Evolutionary conservation across 441 rosid species (phyloP).

Genomic region (Pelargonium cotyledonis): DNA sequence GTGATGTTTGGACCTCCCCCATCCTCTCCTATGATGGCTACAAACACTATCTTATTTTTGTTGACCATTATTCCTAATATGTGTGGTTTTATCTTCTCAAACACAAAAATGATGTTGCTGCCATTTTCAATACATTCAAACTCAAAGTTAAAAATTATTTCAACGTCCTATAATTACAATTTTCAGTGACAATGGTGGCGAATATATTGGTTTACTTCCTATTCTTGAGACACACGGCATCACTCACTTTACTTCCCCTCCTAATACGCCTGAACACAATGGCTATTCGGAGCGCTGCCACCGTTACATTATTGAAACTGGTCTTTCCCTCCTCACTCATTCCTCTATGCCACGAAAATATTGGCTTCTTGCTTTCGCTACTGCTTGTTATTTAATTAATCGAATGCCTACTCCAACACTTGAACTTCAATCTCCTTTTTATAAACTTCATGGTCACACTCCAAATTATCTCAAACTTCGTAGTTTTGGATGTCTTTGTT

Average conservation of each 20-base stretch:
- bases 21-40: background rate
- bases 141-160: background rate
- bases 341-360: background rate
- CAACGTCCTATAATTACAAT: background rate
- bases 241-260: background rate
- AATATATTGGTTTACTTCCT: background rate
- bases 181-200: background rate
- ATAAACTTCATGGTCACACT: background rate
- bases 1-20: background rate
- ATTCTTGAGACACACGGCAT: background rate
- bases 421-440: background rate
- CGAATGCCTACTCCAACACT: background rate
- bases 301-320: constrained; percentile 6
- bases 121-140: background rate
- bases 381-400: constrained; percentile 3
- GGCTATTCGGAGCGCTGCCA: background rate
- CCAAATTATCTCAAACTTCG: background rate
- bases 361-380: constrained; percentile 1
- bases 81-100: background rate
- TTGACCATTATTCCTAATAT: background rate
- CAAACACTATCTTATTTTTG: background rate
- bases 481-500: constrained; percentile 8
- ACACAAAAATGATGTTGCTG: background rate
- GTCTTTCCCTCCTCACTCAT: background rate
- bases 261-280: background rate